phyloP scores from a whole-genome alignment of 2,329 filamentous ascomycete genomes.

The Aspergillus caelatus region DNA sequence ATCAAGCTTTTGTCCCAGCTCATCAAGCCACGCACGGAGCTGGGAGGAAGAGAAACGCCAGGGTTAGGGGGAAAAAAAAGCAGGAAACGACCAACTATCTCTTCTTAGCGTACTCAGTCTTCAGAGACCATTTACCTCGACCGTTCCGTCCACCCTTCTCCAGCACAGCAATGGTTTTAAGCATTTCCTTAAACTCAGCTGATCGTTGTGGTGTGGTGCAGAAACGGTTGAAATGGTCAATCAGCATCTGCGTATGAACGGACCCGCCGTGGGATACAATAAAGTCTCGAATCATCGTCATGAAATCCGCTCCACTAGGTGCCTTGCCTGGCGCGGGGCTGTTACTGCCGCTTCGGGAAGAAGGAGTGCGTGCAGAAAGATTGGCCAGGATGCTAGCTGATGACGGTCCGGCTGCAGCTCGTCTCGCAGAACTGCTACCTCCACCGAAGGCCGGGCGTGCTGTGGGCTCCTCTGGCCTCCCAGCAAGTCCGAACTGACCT shows the following conservation, averaged over 20 bases:
- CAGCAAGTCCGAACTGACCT: slow-evolving; percentile 76
- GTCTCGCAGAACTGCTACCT: slow-evolving; percentile 37
- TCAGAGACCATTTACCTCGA: slow-evolving; percentile 61
- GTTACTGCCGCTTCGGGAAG: slow-evolving; percentile 24
- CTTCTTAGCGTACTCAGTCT: slow-evolving; percentile 54
- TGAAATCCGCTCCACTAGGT: slow-evolving; percentile 63
- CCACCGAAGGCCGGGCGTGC: slow-evolving; percentile 49
- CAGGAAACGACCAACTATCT: slow-evolving; percentile 6
- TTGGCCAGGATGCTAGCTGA: slow-evolving; percentile 45
- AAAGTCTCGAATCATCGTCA: slow-evolving; percentile 75
- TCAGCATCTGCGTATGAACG: slow-evolving; percentile 79
- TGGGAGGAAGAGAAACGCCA: background rate
- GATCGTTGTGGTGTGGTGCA: slow-evolving; percentile 71
- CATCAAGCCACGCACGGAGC: background rate
- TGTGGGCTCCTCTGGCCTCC: slow-evolving; percentile 63
- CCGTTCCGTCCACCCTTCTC: slow-evolving; percentile 56
- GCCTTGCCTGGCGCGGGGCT: slow-evolving; percentile 51
- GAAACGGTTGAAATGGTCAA: slow-evolving; percentile 85
- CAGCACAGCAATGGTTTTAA: slow-evolving; percentile 75
- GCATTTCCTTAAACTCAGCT: slow-evolving; percentile 78
- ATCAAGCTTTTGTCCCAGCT: background rate
- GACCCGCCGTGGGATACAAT: slow-evolving; percentile 76
- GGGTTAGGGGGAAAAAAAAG: background rate
- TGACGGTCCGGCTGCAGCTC: slow-evolving; percentile 41
- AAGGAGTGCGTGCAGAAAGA: slow-evolving; percentile 33